Evolutionary conservation across 495 filamentous ascomycete species (phyloP), one percentile per base, ranked within the genome.

Genomic region (Penicillium soppii): DNA sequence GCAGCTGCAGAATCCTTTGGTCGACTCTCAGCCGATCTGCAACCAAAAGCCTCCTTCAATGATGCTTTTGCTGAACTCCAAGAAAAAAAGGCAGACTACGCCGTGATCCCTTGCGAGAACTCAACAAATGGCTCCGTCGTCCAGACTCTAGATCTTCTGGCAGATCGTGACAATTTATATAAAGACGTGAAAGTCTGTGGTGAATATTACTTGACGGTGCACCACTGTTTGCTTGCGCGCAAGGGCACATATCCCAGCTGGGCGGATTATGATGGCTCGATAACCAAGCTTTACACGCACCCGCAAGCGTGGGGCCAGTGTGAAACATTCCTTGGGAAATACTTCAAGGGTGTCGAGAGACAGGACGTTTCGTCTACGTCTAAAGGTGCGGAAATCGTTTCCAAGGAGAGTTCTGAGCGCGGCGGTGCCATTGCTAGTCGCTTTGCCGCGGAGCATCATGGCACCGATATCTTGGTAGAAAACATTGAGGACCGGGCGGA

Each of bases 231-330:
- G 0, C 71, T 96, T 16, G 88, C 77, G 25, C 70, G 64, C 47
- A 62, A 70, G 21, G 60, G 62, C 45, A 73, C 56, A 63, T 68
- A 57, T 27, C 48, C 60, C 4, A 37, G 50, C n/a, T 61, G 57
- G 47, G 52, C 52, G 13, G 49, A 58, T 41, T 69, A 69, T 52
- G 62, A 66, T 19, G 53, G 60, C 29, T 65, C 65, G 7, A 68
- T 78, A 47, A 66, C 59, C 43, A 74, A 74, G 54, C 45, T 98
- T 39, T 95, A 95, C 70, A 92, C 89, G 20, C 94, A 98, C 67
- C 90, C 91, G 13, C 94, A 97, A 71, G 94, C 90, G 25, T 94
- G 91, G 75, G 92, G 91, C 4, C 94, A 98, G 72, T 96, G 91
- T 61, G 82, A 82, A n/a, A 52, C 38, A n/a, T 95, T 95, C 60